These are phyloP conservation scores for Dactylellina leptospora DNA, from an alignment of 2,329 filamentous ascomycete species.

Conservation along the genomic window DNA sequence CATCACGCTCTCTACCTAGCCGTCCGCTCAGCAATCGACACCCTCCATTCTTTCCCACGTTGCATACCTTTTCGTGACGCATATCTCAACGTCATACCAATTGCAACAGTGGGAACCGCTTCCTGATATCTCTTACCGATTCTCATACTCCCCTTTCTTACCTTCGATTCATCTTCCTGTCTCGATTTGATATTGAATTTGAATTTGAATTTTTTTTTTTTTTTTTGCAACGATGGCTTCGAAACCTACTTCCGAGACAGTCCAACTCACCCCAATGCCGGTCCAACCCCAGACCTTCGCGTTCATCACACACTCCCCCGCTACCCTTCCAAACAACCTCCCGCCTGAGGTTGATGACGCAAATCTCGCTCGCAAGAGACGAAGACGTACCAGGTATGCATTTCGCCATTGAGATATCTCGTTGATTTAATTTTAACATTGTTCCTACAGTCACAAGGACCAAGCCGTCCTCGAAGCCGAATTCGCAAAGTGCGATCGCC, in stretches of 20 bases:
- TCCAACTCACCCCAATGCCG: slow-evolving; percentile 17
- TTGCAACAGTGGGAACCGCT: slow-evolving; percentile 34
- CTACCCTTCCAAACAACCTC: slow-evolving; percentile 55
- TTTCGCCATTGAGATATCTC: neutral
- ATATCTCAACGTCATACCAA: slow-evolving; percentile 15
- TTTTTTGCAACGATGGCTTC: slow-evolving; percentile 33
- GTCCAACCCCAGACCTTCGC: slow-evolving; percentile 53
- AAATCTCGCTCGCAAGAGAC: slow-evolving; percentile 55
- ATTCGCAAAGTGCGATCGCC: slow-evolving; percentile 56
- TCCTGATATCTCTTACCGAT: neutral
- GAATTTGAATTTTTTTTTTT: neutral
- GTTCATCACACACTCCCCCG: slow-evolving; percentile 57
- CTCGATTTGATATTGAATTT: too few relatives aligned
- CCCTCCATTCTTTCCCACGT: slow-evolving; percentile 15
- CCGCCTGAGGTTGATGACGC: slow-evolving; percentile 56
- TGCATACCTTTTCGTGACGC: slow-evolving; percentile 31
- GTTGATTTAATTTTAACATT: neutral
- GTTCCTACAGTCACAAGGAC: slow-evolving; percentile 52
- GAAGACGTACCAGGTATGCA: slow-evolving; percentile 55
- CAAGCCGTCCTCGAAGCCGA: slow-evolving; percentile 57
- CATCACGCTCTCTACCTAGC: slow-evolving; percentile 26
- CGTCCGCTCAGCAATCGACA: neutral
- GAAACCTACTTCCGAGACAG: slow-evolving; percentile 27
- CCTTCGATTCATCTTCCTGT: neutral
- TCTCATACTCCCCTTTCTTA: neutral